Evolutionary conservation across 2,329 filamentous ascomycete genomes (phyloP), one percentile per base, ranked within the genome.

Genomic region (Scedosporium aurantiacum): DNA sequence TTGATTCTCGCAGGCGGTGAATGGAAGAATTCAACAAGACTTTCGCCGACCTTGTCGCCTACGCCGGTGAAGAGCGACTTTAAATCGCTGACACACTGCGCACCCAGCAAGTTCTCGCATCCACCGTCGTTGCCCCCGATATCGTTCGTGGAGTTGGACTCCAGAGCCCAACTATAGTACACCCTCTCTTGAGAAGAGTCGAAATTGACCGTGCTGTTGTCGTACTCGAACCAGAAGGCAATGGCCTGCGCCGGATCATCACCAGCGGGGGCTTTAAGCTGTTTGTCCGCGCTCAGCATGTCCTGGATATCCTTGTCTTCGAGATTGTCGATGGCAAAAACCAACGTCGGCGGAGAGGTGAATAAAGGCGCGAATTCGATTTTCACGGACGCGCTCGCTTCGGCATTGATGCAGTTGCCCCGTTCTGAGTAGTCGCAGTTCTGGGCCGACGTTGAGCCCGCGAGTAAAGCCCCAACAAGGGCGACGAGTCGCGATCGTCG

Each of bases 61-160:
- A 37, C 32, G 32, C 32, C 32, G 2, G 32, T 37, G 32, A 37
- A 37, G 14, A 37, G 32, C 8, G 32, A 37, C 32, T 37, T 37
- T 3, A 37, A 10, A 37, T 37, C 32, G 3, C 32, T 37, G 1
- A 58, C 60, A 41, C 60, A 62, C 16, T 62, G 54, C 25, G 5
- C 14, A 28, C 60, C 60, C 5, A 62, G 43, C 55, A 62, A 28
- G 18, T 45, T 45, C 54, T 27, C 60, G 27, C 60, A 62, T n/a
- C 60, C 60, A 28, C 60, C 60, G 40, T 62, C 54, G 40, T 43
- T 56, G 55, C 60, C 60, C 41, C 60, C 55, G n/a, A 62, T 12
- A 21, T 62, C 60, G n/a, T 28, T 23, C 23, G 40, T 58, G n/a
- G 54, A 18, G 60, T 28, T 58, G 41, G 60, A 58, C 43, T 62